A percentile compares a stretch with the other conserved stretches of the same genome.
Evolutionary conservation across 176 grass and related monocot genomes (phyloP).

Genomic region (Avena insularis): DNA sequence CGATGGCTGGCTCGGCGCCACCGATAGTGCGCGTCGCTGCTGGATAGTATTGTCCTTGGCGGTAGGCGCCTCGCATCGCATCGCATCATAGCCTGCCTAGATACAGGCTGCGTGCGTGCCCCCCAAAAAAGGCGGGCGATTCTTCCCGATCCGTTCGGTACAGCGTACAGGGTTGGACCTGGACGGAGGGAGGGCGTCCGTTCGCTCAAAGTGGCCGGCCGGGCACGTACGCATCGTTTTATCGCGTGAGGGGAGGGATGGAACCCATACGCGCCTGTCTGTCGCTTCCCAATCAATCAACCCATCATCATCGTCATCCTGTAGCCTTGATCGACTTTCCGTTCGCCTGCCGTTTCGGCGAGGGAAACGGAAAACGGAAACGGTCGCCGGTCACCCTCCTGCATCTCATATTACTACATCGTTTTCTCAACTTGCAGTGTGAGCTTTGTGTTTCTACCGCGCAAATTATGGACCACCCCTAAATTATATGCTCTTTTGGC

Average conservation of each 20-base stretch:
- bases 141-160: no score
- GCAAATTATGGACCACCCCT: no score
- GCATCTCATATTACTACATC: no score
- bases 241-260: not conserved
- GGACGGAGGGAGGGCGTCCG: not conserved
- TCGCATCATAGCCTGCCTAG: not conserved
- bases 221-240: not conserved
- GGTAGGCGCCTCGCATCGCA: not conserved
- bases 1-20: not conserved
- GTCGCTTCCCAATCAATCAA: not conserved
- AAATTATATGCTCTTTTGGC: no score
- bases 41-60: not conserved
- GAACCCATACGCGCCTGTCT: constrained; percentile 16
- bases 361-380: not conserved
- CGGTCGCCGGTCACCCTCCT: not conserved
- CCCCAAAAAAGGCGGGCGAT: not conserved
- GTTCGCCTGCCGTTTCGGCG: not conserved
- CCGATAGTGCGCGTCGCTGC: constrained; percentile 56
- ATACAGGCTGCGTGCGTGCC: not conserved
- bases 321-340: not conserved
- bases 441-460: no score
- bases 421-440: no score
- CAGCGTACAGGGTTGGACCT: no score
- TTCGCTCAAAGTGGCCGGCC: constrained; percentile 32
- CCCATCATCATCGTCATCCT: not conserved